Evolutionary conservation across 495 filamentous ascomycete genomes (phyloP).

Genomic region (Xylaria scruposa): DNA sequence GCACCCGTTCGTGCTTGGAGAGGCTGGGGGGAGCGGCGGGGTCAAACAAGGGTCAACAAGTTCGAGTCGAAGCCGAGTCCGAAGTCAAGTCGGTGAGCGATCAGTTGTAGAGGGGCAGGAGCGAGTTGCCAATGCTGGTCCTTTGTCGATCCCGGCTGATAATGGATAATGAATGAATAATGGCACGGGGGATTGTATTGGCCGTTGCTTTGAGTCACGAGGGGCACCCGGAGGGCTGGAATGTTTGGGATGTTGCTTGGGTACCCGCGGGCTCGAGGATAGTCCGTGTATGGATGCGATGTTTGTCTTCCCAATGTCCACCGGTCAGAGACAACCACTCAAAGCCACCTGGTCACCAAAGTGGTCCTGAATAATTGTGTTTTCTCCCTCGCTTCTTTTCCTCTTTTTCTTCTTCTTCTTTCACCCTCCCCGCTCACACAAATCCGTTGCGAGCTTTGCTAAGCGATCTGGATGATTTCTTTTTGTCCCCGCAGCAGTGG

Average conservation of each 20-base stretch:
- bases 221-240: slow-evolving; percentile 22
- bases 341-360: too few species aligned
- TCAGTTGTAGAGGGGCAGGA: background rate
- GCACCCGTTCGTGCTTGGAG: background rate
- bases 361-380: background rate
- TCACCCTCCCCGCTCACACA: slow-evolving; percentile 14
- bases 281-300: slow-evolving; percentile 2
- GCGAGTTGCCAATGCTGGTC: slow-evolving; percentile 3
- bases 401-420: slow-evolving; percentile 6
- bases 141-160: slow-evolving; percentile 22
- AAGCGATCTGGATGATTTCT: slow-evolving; percentile 12
- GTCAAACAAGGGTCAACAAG: background rate
- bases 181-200: slow-evolving; percentile 17
- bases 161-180: slow-evolving; percentile 12
- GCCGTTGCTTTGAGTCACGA: slow-evolving; percentile 21
- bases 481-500: slow-evolving; percentile 29
- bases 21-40: background rate
- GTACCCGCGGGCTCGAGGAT: slow-evolving; percentile 6
- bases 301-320: background rate
- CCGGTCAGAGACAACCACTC: background rate
- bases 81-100: background rate
- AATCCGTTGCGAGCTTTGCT: slow-evolving; percentile 12
- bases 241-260: slow-evolving; percentile 19
- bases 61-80: background rate
- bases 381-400: slow-evolving; percentile 22